These are phyloP conservation scores for Oryza glumipatula DNA, from an alignment of 176 grass and related monocot species.

Conservation along the genomic window DNA sequence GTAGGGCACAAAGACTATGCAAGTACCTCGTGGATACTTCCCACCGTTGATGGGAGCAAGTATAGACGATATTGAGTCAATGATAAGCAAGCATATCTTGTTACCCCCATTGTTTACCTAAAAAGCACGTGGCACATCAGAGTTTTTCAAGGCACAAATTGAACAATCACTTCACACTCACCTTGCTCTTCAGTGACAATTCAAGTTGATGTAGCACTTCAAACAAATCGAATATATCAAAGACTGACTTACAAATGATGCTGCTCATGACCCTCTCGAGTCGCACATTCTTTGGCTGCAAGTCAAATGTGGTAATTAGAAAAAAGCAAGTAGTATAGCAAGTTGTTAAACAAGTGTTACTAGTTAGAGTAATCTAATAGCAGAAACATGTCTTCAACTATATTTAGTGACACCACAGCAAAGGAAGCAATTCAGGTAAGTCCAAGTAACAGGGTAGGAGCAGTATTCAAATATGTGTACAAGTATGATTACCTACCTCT, in stretches of 20 bases:
- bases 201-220: conserved; percentile 75
- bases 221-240: conserved; percentile 91
- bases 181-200: conserved; percentile 61
- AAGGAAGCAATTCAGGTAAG: conserved; percentile 7
- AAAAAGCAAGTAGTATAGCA: conserved; percentile 14
- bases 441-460: not conserved
- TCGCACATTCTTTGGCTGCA: conserved; percentile 55
- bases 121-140: conserved; percentile 34
- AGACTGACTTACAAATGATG: conserved; percentile 70
- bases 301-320: conserved; percentile 24
- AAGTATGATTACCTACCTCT: conserved; percentile 47
- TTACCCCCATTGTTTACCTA: conserved; percentile 55
- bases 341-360: not conserved
- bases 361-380: not conserved
- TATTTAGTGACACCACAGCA: not conserved
- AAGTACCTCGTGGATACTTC: conserved; percentile 87
- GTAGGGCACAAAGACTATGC: conserved; percentile 20
- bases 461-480: not conserved
- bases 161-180: conserved; percentile 18
- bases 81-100: conserved; percentile 75
- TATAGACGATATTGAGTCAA: conserved; percentile 90
- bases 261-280: conserved; percentile 70
- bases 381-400: no score
- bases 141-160: not conserved
- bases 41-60: conserved; percentile 75